Base-by-base conservation (phyloP, 495 filamentous ascomycete genomes). In the Xylaria venustula region DNA sequence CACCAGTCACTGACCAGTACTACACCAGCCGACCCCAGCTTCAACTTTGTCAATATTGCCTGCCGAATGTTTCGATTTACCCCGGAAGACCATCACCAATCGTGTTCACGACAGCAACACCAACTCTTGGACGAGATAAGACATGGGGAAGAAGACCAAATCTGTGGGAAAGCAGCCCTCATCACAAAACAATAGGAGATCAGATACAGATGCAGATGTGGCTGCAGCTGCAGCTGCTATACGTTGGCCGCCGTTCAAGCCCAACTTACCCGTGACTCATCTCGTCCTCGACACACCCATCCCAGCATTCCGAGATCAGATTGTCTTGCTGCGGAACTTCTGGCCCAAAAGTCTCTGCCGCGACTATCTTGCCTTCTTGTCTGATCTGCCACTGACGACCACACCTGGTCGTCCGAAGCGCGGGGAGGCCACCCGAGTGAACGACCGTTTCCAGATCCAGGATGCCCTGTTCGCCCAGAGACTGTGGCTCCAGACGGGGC, bases 381-480 rank as follows among this genome's bases (percentile, higher is more conserved):
- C 83, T n/a, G 83, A 80, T 0, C 75, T 97, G 19, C 87, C 91
- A 0, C 76, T 97, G 34, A 81, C 79, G 15, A 96, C 92, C 0
- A 97, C 93, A 0, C 91, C 91, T 0, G 89, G 87, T 0, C 87
- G 87, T 49, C 92, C 93, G 7, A 95, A 92, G 76, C 87, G 85
- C 63, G 93, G 90, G 45, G 87, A 95, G 42, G 93, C 93, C 0
- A 74, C 93, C 26, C 81, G 93, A 19, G 90, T 97, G 42, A 98
- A 98, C 71, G 93, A 97, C 69, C 87, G 93, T 28, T 94, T 90
- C 71, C 90, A 97, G 76, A 79, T 94, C 41, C 79, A 90, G 34
- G 93, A 98, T 75, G 71, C 80, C 26, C 69, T 52, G 8, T 96
- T 97, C 68, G 89, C 93, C 3, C 81, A 89, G 67, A 78, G 79